Base-by-base conservation (phyloP, 1,139 yeast species). In the Entelexis paramagnoliae region DNA sequence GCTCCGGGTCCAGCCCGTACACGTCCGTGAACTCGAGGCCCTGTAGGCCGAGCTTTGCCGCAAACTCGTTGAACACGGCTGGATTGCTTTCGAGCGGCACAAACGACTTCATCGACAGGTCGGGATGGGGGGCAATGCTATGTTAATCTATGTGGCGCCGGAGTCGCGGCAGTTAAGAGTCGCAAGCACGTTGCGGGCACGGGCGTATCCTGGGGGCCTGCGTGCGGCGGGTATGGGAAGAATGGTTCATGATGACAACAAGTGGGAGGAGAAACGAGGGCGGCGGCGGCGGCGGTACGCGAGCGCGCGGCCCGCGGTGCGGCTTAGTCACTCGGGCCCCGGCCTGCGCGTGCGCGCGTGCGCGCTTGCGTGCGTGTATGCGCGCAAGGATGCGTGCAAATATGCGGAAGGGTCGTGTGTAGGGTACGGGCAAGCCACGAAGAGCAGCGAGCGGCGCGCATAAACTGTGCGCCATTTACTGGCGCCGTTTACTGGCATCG, bases 71-170 rank as follows among this genome's bases (percentile, higher is more conserved):
- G 70, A 91, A 88, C 9, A 91, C 80, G 19, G 75, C 82, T 0
- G 98, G 98, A 61, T 88, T 87, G 14, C 94, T 85, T 65, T 91
- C 98, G 43, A 91, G 70, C 2, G 98, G 97, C 14, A 87, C 81
- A 39, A 87, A 69, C 1, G 60, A 59, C 51, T 43, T 60, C 55
- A 50, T 49, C 16, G 16, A 45, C 14, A 17, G n/a, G 11, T 16
- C n/a, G n/a, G n/a, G n/a, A n/a, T n/a, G n/a, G n/a, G n/a, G n/a
- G n/a, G n/a, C n/a, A 17, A 46, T 41, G 45, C 33, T 41, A 29
- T 9, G 17, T 10, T 13, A 20, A 16, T 29, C 43, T 29, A 32
- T 38, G 32, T 19, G 11, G 19, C 30, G 30, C 30, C n/a, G 19
- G 38, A 2, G 49, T 19, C 14, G 8, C 38, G 36, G 49, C 26